Evolutionary conservation across 805 yeast species (phyloP).

Genomic region (Saturnispora saitoi): DNA sequence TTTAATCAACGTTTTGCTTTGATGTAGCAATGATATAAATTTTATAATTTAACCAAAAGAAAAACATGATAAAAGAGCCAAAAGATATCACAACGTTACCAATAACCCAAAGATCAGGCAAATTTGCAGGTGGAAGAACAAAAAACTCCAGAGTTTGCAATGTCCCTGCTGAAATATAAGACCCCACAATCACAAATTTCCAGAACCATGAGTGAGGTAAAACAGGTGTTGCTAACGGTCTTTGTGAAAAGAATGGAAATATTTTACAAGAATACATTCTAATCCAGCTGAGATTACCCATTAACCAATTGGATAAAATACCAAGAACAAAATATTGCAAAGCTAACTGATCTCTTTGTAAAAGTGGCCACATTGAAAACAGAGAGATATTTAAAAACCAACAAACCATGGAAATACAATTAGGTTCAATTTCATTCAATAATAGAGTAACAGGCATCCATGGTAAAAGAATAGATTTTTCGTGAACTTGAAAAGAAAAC

Average conservation of each 20-base stretch:
- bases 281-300: slow-evolving; percentile 53
- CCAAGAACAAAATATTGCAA: slow-evolving; percentile 64
- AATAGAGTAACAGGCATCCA: slow-evolving; percentile 74
- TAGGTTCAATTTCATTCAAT: slow-evolving; percentile 44
- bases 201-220: slow-evolving; percentile 45
- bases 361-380: slow-evolving; percentile 82
- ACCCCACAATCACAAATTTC: slow-evolving; percentile 40
- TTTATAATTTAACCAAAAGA: slow-evolving; percentile 73
- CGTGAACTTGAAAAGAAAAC: slow-evolving; percentile 94
- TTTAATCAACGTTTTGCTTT: neutral
- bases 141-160: slow-evolving; percentile 49
- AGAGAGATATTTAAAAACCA: slow-evolving; percentile 84
- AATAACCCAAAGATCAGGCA: slow-evolving; percentile 84
- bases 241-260: slow-evolving; percentile 18
- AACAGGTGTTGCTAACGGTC: slow-evolving; percentile 27
- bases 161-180: slow-evolving; percentile 42
- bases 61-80: slow-evolving; percentile 63
- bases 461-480: slow-evolving; percentile 84
- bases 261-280: slow-evolving; percentile 31
- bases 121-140: slow-evolving; percentile 44
- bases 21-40: slow-evolving; percentile 24
- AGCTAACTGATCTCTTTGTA: slow-evolving; percentile 63
- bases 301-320: slow-evolving; percentile 67
- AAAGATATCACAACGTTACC: slow-evolving; percentile 68
- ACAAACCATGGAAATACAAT: slow-evolving; percentile 61